phyloP scores from a whole-genome alignment of 2,329 filamentous ascomycete species.

The Myotisia sp. region DNA sequence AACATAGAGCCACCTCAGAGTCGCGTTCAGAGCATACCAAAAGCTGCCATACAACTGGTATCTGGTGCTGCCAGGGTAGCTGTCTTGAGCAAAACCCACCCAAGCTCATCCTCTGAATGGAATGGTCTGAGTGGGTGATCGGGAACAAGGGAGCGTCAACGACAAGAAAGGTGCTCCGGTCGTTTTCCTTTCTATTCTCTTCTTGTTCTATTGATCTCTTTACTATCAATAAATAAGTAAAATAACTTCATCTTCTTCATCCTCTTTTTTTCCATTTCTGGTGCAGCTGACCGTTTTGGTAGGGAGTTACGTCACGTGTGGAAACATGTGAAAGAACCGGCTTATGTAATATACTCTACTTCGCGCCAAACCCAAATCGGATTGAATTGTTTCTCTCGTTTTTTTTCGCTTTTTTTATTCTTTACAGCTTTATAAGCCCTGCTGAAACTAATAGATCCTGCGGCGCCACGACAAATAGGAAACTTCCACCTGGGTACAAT shows the following conservation, averaged over 20 bases:
- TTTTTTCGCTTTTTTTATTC: conserved; percentile 3
- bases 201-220: too few relatives aligned
- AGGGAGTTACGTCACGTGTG: conserved; percentile 5
- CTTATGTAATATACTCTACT: conserved; percentile 2
- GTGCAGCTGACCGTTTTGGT: conserved; percentile 1
- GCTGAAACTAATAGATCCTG: too few relatives aligned
- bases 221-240: too few relatives aligned
- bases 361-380: conserved; percentile 9
- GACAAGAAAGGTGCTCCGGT: too few relatives aligned
- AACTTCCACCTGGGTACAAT: too few relatives aligned
- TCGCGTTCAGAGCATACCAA: too few relatives aligned
- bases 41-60: conserved; percentile 35
- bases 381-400: conserved; percentile 10
- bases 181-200: too few relatives aligned
- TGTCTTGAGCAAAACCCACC: neutral
- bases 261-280: neutral
- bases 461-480: too few relatives aligned
- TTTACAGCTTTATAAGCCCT: too few relatives aligned
- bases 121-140: neutral
- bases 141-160: conserved; percentile 7
- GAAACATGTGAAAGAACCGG: conserved; percentile 1
- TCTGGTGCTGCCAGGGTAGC: too few relatives aligned
- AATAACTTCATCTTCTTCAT: neutral
- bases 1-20: too few relatives aligned
- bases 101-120: neutral